Evolutionary conservation across 192 early-diverging fungal genomes (phyloP).

Genomic region (Kappamyces sp.): DNA sequence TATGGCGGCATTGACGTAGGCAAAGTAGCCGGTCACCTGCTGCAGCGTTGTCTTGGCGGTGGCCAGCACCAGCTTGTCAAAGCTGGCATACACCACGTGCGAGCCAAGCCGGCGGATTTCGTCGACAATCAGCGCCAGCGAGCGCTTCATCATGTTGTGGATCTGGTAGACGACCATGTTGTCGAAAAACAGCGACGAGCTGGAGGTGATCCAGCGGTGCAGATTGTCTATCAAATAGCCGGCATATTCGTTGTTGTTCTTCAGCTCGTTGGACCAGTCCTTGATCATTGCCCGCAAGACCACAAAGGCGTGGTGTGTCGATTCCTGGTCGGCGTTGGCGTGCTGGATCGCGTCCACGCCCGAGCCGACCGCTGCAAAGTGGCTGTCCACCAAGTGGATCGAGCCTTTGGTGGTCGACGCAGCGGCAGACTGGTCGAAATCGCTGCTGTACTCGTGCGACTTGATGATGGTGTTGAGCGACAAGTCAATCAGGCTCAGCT

Average conservation of each 20-base stretch:
- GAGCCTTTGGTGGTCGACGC: neutral
- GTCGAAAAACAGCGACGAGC: slow-evolving; percentile 71
- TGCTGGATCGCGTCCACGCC: slow-evolving; percentile 25
- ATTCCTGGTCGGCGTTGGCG: slow-evolving; percentile 32
- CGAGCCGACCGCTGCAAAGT: slow-evolving; percentile 44
- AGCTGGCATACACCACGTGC: slow-evolving; percentile 68
- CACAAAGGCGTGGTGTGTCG: slow-evolving; percentile 54
- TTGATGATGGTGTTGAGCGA: slow-evolving; percentile 75
- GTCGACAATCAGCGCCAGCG: slow-evolving; percentile 75
- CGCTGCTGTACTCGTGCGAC: slow-evolving; percentile 73
- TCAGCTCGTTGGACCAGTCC: slow-evolving; percentile 69
- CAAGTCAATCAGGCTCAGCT: slow-evolving; percentile 74
- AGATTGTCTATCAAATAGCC: slow-evolving; percentile 67
- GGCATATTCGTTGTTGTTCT: slow-evolving; percentile 51
- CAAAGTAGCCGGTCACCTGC: slow-evolving; percentile 66
- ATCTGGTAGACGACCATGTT: slow-evolving; percentile 72
- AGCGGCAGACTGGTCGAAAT: neutral
- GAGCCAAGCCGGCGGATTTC: slow-evolving; percentile 77
- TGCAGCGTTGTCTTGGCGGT: slow-evolving; percentile 72
- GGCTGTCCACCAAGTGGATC: slow-evolving; percentile 57
- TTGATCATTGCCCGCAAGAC: slow-evolving; percentile 74
- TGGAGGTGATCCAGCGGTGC: slow-evolving; percentile 81
- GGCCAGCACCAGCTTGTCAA: slow-evolving; percentile 73
- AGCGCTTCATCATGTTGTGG: slow-evolving; percentile 84
- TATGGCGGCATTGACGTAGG: slow-evolving; percentile 67